Base-by-base conservation (phyloP, 768 basidiomycete genomes). In the Daedaleopsis sinensis region DNA sequence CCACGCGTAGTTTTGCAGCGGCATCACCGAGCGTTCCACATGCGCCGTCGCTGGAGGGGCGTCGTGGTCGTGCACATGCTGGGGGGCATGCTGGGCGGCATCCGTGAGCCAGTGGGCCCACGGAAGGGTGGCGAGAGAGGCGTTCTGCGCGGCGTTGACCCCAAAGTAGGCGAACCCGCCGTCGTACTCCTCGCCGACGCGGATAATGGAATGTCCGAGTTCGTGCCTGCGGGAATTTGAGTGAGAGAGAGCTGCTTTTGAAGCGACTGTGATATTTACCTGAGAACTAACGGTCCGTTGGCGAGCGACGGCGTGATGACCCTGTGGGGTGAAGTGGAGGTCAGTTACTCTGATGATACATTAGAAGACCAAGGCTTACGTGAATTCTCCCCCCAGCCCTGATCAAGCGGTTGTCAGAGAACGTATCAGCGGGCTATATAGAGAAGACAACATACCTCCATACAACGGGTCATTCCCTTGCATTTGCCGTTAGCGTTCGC, bases 161-260 rank as follows among this genome's bases (percentile, higher is more conserved):
- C 91, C 91, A 66, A 81, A 90, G 71, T 93, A 93, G 3, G 78
- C 86, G 62, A 73, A 84, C 5, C 89, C 91, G 13, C 90, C 91
- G 64, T 93, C 91, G 68, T 93, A 92, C 74, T 92, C 91, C 73
- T 93, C 91, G 5, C 91, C 91, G 19, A 91, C 86, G 8, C 84
- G 76, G 65, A 92, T 89, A 51, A 92, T 84, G 23, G 89, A 90
- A 73, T 93, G 91, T 0, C 91, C 91, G 1, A 92, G 82, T 72
- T 92, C 91, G 67, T 91, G 91, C 7, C 74, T 75, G 36, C 12
- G 15, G 47, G 16, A 27, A 19, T 13, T n/a, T 18, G n/a, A 9
- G 15, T 15, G 37, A 47, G 47, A 42, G 23, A 21, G 23, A 42
- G 32, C n/a, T 6, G 36, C 21, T 10, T 27, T 23, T 10, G 8